Evolutionary conservation across 208 protist species (phyloP), one percentile per base, ranked within the genome.

Genomic region (Acanthamoeba castellanii): DNA sequence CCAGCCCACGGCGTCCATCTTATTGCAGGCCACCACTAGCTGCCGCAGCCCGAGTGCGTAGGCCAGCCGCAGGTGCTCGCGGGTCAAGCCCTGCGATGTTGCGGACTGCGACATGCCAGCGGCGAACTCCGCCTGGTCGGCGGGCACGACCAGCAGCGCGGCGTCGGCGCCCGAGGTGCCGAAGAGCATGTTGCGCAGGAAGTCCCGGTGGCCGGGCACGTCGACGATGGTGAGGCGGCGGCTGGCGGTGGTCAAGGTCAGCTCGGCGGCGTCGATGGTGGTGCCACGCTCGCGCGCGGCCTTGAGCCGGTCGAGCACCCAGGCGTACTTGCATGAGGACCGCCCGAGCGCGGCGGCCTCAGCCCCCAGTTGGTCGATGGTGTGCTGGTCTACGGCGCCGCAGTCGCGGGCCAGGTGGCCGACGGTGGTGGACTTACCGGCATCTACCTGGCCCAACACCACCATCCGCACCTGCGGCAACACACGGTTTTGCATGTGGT

Each of bases 151-250:
- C 70, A 99, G 97, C 25, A 99, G 45, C 42, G 98, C 98, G 76
- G 97, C 95, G 97, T 99, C 98, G 93, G 98, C 98, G 27, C 45
- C 6, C 32, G 88, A 78, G 59, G 88, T 57, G 95, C 99, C 99
- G 89, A 99, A 99, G 96, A 99, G 99, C 99, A 99, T 99, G 98
- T 99, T 99, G 97, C 99, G 99, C 95, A 99, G 99, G 98, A 99
- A 99, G 97, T 99, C 99, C 95, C 99, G 97, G 95, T 99, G 99
- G 34, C 99, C 99, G 37, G 99, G 99, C 96, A 99, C 99, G 97
- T 99, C 99, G 96, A 99, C 99, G 98, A 99, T 99, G 85, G 99
- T 99, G 97, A 99, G 97, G 82, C 98, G 98, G 5, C 45, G 45
- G 45, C 45, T 47, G 45, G 45, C 45, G 45, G 45, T 47, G 45